Base-by-base conservation (phyloP, 1,284 basidiomycete genomes). In the Sutorius eximius region DNA sequence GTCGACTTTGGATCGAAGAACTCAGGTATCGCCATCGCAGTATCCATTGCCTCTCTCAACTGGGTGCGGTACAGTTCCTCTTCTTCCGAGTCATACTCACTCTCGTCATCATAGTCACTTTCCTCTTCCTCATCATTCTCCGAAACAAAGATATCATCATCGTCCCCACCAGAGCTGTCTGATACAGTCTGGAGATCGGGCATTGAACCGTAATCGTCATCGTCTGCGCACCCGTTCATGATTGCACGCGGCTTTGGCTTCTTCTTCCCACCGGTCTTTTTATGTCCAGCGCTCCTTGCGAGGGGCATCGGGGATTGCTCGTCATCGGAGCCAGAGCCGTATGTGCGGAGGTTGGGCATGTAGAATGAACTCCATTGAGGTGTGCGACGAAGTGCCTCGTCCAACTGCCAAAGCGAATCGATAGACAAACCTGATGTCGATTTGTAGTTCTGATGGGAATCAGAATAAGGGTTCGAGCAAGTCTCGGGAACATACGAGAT, bases 1-100 rank as follows among this genome's bases (percentile, higher is more conserved):
- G 72, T 66, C 22, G 74, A 68, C 12, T 72, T 72, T 22, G 71
- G 68, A 60, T 82, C 77, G 46, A 82, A 75, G 66, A 82, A 82
- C 52, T 84, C 85, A 11, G 79, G 73, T 52, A 73, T 75, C 45
- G 82, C 82, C 60, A 81, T 75, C 1, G 80, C 82, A 11, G 77
- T 73, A 56, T 89, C 83, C 85, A 89, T 87, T 7, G 88, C 89
- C 63, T 87, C 85, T 49, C 83, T 77, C 33, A 82, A 58, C 70
- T 84, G 67, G 33, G 83, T 81, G 20, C 83, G 74, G 27, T 87
- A 66, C 58, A 79, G 76, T 51, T 86, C 86, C 59, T 89, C 87
- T 52, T 85, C 78, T 46, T 87, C 88, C 7, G 81, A 81, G 60
- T 89, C 80, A 61, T 87, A 89, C 2, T 73, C 80, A 50, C 72